These are phyloP conservation scores for Verticillium nubilum DNA, from an alignment of 2,329 filamentous ascomycete species.

Conservation along the genomic window DNA sequence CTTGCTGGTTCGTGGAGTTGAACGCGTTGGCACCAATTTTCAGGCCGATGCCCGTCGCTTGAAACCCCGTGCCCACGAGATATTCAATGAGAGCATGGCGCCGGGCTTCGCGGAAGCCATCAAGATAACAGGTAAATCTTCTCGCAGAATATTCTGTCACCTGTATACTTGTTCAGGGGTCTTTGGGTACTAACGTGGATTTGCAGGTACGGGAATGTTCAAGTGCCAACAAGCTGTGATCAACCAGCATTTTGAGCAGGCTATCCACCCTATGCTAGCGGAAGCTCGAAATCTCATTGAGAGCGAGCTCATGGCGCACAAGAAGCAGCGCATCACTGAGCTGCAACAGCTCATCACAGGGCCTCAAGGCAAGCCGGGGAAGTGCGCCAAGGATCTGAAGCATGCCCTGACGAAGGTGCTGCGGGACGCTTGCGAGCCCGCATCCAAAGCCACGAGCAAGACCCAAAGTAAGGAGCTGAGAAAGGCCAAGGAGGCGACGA, in stretches of 20 bases:
- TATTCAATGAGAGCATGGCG: neutral
- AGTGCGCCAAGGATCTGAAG: neutral
- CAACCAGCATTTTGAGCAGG: neutral
- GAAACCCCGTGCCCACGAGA: neutral
- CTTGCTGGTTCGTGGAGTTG: neutral
- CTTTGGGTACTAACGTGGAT: neutral
- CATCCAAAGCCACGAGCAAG: neutral
- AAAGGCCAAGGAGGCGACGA: neutral
- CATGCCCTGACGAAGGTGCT: neutral
- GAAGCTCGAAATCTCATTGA: neutral
- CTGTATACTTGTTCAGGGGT: too few relatives aligned
- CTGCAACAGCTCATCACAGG: neutral
- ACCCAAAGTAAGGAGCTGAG: neutral
- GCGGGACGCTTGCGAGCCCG: neutral
- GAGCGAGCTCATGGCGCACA: neutral
- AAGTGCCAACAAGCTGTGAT: neutral
- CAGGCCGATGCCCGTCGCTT: neutral
- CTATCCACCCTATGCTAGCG: neutral
- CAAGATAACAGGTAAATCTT: neutral
- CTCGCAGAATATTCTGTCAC: neutral
- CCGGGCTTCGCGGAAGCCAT: slow-evolving; percentile 3
- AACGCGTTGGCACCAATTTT: neutral
- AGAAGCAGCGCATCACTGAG: neutral
- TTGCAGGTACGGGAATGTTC: neutral
- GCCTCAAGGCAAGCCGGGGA: neutral